phyloP scores from a whole-genome alignment of 768 basidiomycete species.

The Naganishia friedmannii region DNA sequence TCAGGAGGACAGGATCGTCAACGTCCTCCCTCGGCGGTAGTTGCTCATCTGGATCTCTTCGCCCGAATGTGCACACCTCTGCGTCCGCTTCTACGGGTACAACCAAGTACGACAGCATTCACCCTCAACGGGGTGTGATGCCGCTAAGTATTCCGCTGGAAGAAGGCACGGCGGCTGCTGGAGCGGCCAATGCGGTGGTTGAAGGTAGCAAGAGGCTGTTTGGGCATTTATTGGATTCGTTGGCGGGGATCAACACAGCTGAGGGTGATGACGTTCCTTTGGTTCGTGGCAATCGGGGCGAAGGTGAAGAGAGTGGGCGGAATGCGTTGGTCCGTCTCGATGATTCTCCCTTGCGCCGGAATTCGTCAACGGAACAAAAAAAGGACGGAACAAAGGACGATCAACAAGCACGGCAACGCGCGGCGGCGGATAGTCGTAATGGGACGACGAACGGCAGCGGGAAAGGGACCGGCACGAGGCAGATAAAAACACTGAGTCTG shows the following conservation, averaged over 20 bases:
- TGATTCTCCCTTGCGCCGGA: too few species aligned
- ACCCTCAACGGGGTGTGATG: neutral
- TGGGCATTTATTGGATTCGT: constrained; percentile 20
- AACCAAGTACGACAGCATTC: neutral
- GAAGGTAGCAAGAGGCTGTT: constrained; percentile 16
- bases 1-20: constrained; percentile 6
- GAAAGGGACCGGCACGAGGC: neutral
- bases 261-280: neutral
- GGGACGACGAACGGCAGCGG: neutral
- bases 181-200: neutral
- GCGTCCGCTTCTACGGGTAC: neutral
- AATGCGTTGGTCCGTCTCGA: too few species aligned
- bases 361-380: too few species aligned
- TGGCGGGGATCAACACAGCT: constrained; percentile 4
- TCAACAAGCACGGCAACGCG: too few species aligned
- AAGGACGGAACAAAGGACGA: too few species aligned
- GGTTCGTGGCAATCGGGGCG: neutral
- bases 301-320: neutral
- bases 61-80: too few species aligned
- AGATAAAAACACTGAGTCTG: constrained; percentile 15
- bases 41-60: neutral
- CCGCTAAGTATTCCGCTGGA: constrained; percentile 8
- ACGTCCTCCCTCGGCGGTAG: constrained; percentile 3
- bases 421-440: too few species aligned
- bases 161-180: neutral